Evolutionary conservation across 768 basidiomycete genomes (phyloP).

Genomic region (Leccinum variicolor): DNA sequence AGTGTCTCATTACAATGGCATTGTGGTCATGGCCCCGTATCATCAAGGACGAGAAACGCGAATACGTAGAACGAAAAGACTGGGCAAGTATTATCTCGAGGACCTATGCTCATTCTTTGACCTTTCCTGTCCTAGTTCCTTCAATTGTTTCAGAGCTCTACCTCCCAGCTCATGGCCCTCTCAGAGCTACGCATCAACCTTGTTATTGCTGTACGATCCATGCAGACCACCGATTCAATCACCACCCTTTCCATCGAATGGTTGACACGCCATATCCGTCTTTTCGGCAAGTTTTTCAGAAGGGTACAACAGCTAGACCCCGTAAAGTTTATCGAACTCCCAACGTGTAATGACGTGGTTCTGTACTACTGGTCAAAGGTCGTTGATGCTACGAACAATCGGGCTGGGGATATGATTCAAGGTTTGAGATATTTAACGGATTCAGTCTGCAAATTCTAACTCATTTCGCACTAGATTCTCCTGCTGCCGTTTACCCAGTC

Average conservation of each 20-base stretch:
- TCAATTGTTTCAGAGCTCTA: conserved; percentile 59
- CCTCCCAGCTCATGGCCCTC: conserved; percentile 51
- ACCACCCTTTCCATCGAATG: conserved; percentile 47
- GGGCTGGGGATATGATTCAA: conserved; percentile 48
- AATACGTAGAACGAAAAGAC: conserved; percentile 40
- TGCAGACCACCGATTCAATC: conserved; percentile 33
- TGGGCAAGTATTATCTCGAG: conserved; percentile 45
- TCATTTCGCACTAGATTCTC: conserved; percentile 46
- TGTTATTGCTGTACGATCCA: conserved; percentile 40
- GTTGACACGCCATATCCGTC: conserved; percentile 64
- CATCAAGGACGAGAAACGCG: conserved; percentile 41
- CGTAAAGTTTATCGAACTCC: conserved; percentile 58
- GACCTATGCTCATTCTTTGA: background rate
- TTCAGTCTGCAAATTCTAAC: background rate
- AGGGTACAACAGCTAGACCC: conserved; percentile 62
- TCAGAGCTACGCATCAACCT: conserved; percentile 57
- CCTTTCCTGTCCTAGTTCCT: conserved; percentile 43
- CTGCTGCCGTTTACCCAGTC: conserved; percentile 66
- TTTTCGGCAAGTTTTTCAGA: conserved; percentile 80
- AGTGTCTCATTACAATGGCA: conserved; percentile 67
- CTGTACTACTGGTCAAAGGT: conserved; percentile 83
- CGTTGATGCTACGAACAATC: conserved; percentile 57
- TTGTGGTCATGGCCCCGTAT: conserved; percentile 67
- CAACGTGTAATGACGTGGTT: conserved; percentile 62
- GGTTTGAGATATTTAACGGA: conserved; percentile 39